A percentile compares a stretch with the other conserved stretches of the same genome.
These are phyloP conservation scores for Prinsepia uniflora DNA, from an alignment of 306 rosid species.

Conservation along the genomic window DNA sequence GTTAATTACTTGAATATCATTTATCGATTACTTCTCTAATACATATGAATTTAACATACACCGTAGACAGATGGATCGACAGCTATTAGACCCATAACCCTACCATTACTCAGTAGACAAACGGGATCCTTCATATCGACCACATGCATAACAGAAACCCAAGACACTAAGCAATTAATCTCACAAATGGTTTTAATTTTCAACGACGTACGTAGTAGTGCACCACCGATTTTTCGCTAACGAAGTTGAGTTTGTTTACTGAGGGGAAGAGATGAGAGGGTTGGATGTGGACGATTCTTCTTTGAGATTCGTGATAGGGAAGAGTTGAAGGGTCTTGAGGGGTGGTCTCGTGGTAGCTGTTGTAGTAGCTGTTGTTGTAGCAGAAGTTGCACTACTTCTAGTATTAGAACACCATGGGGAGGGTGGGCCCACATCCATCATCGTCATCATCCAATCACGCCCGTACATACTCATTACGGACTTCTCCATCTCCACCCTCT, in stretches of 20 bases:
- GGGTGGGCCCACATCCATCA: constrained; percentile 30
- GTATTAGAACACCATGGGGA: constrained; percentile 20
- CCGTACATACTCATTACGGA: constrained; percentile 31
- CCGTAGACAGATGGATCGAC: no score
- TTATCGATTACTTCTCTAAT: no score
- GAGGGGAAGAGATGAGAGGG: neutral
- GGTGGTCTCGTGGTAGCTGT: constrained; percentile 40
- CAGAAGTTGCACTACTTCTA: neutral
- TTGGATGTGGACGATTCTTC: constrained; percentile 34
- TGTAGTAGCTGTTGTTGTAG: neutral
- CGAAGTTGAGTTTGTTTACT: no score
- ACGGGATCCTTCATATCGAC: constrained; percentile 31
- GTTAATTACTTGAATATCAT: neutral
- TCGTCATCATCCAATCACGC: constrained; percentile 45
- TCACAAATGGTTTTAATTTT: no score
- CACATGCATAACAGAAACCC: constrained; percentile 23
- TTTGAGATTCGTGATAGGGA: constrained; percentile 62
- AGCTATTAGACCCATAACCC: constrained; percentile 11
- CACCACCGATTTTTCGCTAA: no score
- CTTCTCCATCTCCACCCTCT: constrained; percentile 36
- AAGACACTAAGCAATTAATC: constrained; percentile 15
- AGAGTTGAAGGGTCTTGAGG: constrained; percentile 78
- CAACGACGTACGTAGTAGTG: no score
- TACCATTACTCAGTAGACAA: constrained; percentile 33
- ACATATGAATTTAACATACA: no score